phyloP scores from a whole-genome alignment of 164 flowering plant genomes.

The Euptelea pleiosperma region DNA sequence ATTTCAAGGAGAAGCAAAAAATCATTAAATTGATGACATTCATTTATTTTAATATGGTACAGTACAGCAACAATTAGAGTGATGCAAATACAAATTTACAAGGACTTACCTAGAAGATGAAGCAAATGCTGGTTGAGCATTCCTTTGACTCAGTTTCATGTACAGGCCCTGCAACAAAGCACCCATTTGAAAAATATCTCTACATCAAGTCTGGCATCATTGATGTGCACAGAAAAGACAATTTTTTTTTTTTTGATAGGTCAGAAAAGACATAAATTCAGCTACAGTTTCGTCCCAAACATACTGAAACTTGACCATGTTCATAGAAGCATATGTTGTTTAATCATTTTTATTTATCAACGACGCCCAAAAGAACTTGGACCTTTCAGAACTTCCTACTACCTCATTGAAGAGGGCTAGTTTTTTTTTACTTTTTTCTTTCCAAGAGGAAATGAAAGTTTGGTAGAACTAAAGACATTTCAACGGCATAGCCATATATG shows the following conservation, averaged over 20 bases:
- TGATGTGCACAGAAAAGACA: neutral
- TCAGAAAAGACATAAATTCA: no score
- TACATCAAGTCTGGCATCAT: neutral
- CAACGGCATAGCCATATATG: no score
- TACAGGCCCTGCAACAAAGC: conserved; percentile 65
- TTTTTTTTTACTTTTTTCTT: no score
- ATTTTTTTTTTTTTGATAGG: no score
- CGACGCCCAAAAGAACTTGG: no score
- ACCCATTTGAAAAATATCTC: neutral
- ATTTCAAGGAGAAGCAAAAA: no score
- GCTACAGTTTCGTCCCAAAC: neutral
- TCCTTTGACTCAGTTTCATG: conserved; percentile 63
- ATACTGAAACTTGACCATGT: no score
- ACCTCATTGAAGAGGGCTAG: no score
- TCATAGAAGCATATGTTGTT: neutral
- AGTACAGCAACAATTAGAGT: neutral
- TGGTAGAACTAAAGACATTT: no score
- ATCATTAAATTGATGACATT: neutral
- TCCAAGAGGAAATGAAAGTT: no score
- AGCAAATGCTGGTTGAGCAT: conserved; percentile 21
- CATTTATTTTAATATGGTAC: neutral
- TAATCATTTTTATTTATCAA: no score
- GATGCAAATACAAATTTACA: conserved; percentile 4
- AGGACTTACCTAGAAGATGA: conserved; percentile 35
- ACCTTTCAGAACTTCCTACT: no score